Evolutionary conservation across 2,329 filamentous ascomycete species (phyloP), one percentile per base, ranked within the genome.

Genomic region (Colletotrichum sp.): DNA sequence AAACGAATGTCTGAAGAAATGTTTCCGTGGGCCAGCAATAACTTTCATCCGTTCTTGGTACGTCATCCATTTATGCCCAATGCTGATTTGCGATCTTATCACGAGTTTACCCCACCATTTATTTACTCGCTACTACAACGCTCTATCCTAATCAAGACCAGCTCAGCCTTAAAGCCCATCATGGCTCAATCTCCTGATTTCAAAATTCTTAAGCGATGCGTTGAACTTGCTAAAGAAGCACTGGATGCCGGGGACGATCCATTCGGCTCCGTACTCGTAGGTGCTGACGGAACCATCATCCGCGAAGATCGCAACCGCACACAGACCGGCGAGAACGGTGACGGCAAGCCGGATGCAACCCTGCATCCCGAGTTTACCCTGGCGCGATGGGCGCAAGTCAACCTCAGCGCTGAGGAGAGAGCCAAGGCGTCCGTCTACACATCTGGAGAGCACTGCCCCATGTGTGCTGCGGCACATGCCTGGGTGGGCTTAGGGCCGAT

Each of bases 361-460:
- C 78, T 84, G 8, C 84, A 85, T 36, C 84, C 84, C 1, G 84
- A 85, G 39, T 82, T 85, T 74, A 83, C 82, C 15, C 79, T 85
- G n/a, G 84, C 83, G 5, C 80, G 72, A 4, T 85, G 84, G 84
- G 84, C 84, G 13, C 79, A 88, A 59, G 81, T 81, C 18, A 78
- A 85, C 49, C 79, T 83, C 7, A 79, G 80, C 6, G 83, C 85
- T 9, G 81, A 80, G 9, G 80, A 88, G 69, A 86, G 89, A 21
- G 86, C 89, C 26, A 74, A 69, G 7, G 79, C 82, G 0, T 83
- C 81, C 3, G 80, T 85, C 4, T 85, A 85, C 68, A 85, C 84
- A 5, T 84, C 84, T 2, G 84, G 84, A 2, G 84, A 85, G 77
- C 84, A 85, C 72, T 85, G 84, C 77, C 76, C 82, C 62, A 85